Conservation (phyloP, 345 rosid genomes). For the Salix koriyanagi region DNA sequence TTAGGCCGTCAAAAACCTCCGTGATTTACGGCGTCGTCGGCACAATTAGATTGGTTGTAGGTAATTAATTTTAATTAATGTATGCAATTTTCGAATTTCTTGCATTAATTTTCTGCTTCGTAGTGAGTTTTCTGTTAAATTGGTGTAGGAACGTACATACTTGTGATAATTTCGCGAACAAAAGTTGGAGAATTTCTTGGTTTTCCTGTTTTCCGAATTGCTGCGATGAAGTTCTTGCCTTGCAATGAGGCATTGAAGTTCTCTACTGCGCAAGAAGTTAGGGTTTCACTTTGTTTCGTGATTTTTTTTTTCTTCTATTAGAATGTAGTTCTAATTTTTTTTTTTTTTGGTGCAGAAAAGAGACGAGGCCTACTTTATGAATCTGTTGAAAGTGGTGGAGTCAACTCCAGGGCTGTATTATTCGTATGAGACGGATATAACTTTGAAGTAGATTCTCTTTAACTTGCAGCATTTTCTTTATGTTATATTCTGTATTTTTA, state of each 20-base stretch:
- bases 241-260: slow-evolving; percentile 68
- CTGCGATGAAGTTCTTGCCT: slow-evolving; percentile 68
- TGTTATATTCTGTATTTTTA: not conserved
- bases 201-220: slow-evolving; percentile 59
- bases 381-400: slow-evolving; percentile 70
- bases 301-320: not conserved
- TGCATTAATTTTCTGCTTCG: not conserved
- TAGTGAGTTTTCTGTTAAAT: not conserved
- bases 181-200: slow-evolving; percentile 73
- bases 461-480: slow-evolving; percentile 1
- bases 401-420: slow-evolving; percentile 81
- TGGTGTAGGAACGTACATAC: slow-evolving; percentile 62
- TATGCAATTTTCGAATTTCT: too few species aligned
- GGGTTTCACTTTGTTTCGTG: slow-evolving; percentile 14
- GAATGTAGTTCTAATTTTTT: not conserved
- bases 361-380: slow-evolving; percentile 73
- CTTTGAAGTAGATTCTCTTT: slow-evolving; percentile 63
- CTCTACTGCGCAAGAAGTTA: slow-evolving; percentile 75
- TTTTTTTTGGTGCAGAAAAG: slow-evolving; percentile 55
- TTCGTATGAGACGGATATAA: slow-evolving; percentile 87
- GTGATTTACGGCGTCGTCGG: slow-evolving; percentile 80
- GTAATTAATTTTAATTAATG: slow-evolving; percentile 25
- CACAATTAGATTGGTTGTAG: slow-evolving; percentile 79
- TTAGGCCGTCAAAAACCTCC: slow-evolving; percentile 42
- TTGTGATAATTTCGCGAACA: slow-evolving; percentile 68